Conservation (phyloP, 257 asterid genomes). For the Craterostigma plantagineum region DNA sequence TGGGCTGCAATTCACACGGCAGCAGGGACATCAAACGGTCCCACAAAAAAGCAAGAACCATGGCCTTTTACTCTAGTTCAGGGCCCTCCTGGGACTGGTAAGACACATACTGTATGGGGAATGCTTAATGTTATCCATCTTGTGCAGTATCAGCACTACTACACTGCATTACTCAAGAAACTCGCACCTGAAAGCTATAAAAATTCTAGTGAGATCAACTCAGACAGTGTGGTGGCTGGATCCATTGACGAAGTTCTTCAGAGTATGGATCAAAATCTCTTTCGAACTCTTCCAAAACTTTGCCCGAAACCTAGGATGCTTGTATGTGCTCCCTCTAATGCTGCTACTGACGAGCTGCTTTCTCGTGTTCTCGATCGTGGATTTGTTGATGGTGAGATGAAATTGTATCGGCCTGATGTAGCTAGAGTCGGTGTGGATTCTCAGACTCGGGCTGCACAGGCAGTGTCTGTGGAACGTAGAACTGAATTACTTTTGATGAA, state of each 20-base stretch:
- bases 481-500: conserved; percentile 74
- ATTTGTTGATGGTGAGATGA: conserved; percentile 97
- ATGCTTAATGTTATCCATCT: conserved; percentile 98
- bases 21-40: conserved; percentile 78
- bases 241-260: conserved; percentile 97
- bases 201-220: conserved; percentile 57
- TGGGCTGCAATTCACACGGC: conserved; percentile 51
- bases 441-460: conserved; percentile 96
- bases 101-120: conserved; percentile 99
- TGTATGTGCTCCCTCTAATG: conserved; percentile 98
- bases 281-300: conserved; percentile 89
- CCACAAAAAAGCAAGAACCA: conserved; percentile 78
- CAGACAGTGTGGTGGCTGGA: conserved; percentile 58
- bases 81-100: conserved; percentile 99
- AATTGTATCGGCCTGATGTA: conserved; percentile 87
- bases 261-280: conserved; percentile 95
- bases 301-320: conserved; percentile 99
- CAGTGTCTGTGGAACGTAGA: conserved; percentile 96
- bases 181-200: conserved; percentile 98
- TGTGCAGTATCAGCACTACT: conserved; percentile 98
- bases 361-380: conserved; percentile 98
- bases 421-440: conserved; percentile 99
- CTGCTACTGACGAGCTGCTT: conserved; percentile 95
- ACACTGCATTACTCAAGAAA: conserved; percentile 87
- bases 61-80: conserved; percentile 98